Conservation (phyloP, 169 alveolate species). For the Eimeria maxima region DNA sequence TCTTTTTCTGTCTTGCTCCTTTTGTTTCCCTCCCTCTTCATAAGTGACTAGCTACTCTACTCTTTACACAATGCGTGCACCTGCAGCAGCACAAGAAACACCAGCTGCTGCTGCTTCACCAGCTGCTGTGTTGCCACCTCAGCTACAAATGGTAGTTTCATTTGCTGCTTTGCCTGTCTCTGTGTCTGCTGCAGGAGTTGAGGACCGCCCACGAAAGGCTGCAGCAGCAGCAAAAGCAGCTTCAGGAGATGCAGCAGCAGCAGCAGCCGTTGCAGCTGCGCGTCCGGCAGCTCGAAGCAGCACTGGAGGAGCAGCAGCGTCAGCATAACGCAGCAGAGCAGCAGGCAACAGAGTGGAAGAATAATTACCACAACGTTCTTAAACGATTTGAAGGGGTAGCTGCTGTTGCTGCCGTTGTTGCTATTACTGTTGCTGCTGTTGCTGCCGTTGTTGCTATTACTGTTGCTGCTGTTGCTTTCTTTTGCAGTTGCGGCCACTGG, state of each 20-base stretch:
- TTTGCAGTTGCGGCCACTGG: not conserved
- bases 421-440: conserved; percentile 4
- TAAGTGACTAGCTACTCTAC: too few relatives aligned
- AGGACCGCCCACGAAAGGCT: conserved; percentile 45
- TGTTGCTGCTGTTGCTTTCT: not conserved
- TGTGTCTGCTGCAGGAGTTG: conserved; percentile 10
- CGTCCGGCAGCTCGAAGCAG: conserved; percentile 47
- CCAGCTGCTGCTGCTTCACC: not conserved
- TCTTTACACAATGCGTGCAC: too few relatives aligned
- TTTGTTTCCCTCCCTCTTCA: too few relatives aligned
- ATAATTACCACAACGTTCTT: conserved; percentile 52
- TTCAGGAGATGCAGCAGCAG: conserved; percentile 58
- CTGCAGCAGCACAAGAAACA: conserved; percentile 21
- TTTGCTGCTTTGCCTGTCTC: not conserved
- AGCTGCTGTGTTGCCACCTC: not conserved
- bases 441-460: not conserved
- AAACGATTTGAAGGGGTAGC: conserved; percentile 54
- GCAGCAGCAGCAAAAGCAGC: conserved; percentile 72
- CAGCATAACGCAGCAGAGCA: conserved; percentile 68
- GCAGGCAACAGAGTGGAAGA: conserved; percentile 76
- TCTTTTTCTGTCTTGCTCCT: too few relatives aligned
- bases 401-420: conserved; percentile 58
- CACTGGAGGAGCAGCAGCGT: conserved; percentile 55
- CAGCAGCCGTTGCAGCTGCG: too few relatives aligned
- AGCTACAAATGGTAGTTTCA: not conserved